Conservation (phyloP, 441 rosid genomes). For the Syzygium syzygioides region DNA sequence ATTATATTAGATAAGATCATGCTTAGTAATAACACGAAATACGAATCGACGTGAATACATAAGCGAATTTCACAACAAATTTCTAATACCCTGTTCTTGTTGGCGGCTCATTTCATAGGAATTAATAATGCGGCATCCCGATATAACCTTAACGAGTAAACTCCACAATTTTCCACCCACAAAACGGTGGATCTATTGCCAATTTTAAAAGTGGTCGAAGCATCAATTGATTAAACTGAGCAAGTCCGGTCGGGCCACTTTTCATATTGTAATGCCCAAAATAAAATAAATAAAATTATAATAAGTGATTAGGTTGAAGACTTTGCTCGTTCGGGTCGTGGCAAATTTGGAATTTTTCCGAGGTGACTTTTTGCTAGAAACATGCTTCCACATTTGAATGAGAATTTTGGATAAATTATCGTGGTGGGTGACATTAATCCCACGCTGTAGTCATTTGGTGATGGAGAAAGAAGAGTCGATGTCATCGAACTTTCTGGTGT, state of each 20-base stretch:
- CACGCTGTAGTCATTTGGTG: neutral
- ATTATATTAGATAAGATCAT: neutral
- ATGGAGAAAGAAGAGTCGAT: neutral
- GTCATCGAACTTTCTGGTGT: neutral
- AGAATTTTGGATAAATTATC: neutral
- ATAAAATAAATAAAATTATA: too few species aligned
- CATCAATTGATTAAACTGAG: neutral
- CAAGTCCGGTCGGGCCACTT: neutral
- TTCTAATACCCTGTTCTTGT: neutral
- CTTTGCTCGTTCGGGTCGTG: neutral
- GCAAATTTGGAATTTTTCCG: neutral
- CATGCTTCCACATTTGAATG: neutral
- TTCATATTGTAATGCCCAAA: neutral
- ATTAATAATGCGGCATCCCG: neutral
- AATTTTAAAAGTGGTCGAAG: neutral
- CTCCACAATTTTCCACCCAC: neutral
- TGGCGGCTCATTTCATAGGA: neutral
- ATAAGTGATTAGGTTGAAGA: neutral
- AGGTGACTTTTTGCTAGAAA: neutral
- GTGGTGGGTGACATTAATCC: neutral
- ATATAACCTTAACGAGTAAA: neutral
- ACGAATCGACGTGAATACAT: neutral
- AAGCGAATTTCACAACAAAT: neutral
- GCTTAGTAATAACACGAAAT: neutral
- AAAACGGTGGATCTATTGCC: neutral